Base-by-base conservation (phyloP, 2,329 filamentous ascomycete species). In the Orbilia ellipsospora region DNA sequence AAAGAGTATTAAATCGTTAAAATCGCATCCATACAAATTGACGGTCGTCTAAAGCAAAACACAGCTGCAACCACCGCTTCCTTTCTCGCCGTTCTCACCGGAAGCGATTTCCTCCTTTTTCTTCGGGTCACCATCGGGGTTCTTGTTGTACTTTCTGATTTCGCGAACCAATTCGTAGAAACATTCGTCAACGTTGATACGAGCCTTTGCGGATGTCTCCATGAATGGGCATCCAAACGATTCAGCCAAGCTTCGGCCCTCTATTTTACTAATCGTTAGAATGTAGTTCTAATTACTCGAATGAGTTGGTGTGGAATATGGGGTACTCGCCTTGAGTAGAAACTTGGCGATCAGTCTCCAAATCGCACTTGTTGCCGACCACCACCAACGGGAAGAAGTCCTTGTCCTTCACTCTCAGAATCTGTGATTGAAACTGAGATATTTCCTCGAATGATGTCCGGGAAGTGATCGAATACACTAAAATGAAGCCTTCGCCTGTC, bases 351-450 rank as follows among this genome's bases (percentile, higher is more conserved):
- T 99, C 94, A 80, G 87, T 87, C 81, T 97, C 94, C 83, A 99
- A 85, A 92, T 99, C 95, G 85, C 94, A 97, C 88, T 99, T 99
- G 89, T 99, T 99, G 80, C 93, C 95, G 50, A 98, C 95, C 54
- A 99, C 92, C 72, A 98, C 97, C 86, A 99, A 98, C 80, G 95
- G 95, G 86, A 99, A 99, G 84, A 97, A 97, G 85, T 99, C 95
- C 89, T 97, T 98, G 86, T 98, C 95, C 88, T 99, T 99, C 81
- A 99, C 95, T 80, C 95, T 87, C 80, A 99, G 87, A 82, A 99
- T 99, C 85, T 99, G 95, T 87, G 98, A 94, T 84, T 98, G 94
- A 85, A 98, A 98, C 57, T 93, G 97, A 84, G 93, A 91, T 83
- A 99, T 98, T 86, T 99, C 95, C 83, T 99, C 94, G 81, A 97